A percentile compares a stretch with the other conserved stretches of the same genome.
Conservation (phyloP, 1,139 yeast genomes). For the Pichia sp. region DNA sequence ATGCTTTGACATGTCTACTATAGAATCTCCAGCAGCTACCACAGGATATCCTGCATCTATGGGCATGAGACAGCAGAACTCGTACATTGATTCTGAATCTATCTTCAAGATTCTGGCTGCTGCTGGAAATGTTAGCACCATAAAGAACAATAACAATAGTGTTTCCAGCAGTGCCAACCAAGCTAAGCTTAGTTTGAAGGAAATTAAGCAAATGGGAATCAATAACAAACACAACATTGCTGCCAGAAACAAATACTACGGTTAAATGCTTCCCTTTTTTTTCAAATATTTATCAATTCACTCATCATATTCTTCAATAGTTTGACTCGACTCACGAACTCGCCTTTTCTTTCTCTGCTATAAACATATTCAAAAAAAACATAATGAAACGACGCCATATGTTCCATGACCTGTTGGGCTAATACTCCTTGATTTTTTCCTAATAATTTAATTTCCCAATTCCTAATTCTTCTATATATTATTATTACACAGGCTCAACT, state of each 20-base stretch:
- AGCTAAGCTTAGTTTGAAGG: not conserved
- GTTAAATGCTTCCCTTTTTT: not conserved
- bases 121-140: constrained; percentile 16
- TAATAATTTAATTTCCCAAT: not conserved
- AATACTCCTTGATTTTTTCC: not conserved
- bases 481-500: not conserved
- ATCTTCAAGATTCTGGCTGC: constrained; percentile 27
- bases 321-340: not conserved
- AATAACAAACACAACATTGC: constrained; percentile 7
- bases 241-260: constrained; percentile 7
- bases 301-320: not conserved
- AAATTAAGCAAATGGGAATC: constrained; percentile 2
- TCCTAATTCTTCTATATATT: not conserved
- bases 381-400: not conserved
- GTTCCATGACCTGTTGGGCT: not conserved
- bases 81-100: constrained; percentile 23
- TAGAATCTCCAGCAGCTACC: constrained; percentile 7
- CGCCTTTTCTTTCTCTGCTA: not conserved
- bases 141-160: constrained; percentile 7
- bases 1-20: constrained; percentile 24
- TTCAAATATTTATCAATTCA: no score
- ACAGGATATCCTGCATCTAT: constrained; percentile 11
- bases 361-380: not conserved
- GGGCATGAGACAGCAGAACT: not conserved
- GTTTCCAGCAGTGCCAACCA: not conserved